Base-by-base conservation (phyloP, 2,329 filamentous ascomycete species). In the Alternaria triticimaculans region DNA sequence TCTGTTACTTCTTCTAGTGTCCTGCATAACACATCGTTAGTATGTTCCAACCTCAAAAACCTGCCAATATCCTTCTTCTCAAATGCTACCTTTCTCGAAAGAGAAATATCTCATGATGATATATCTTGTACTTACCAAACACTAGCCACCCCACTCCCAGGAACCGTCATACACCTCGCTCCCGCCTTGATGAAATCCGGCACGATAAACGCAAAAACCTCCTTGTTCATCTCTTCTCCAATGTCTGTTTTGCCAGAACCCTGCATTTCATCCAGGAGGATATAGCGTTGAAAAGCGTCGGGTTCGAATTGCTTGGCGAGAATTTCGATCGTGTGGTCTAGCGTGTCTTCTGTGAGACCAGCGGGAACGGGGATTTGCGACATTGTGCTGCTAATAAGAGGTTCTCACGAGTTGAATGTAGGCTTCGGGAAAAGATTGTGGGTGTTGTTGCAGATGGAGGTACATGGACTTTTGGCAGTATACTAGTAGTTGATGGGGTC, bases 291-390 rank as follows among this genome's bases (percentile, higher is more conserved):
- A 12, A 56, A 58, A 15, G 30, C 41, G 30, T 65, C 63, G 26
- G 55, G 15, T 21, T 50, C 28, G 23, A 65, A 65, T 26, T 41
- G 43, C 37, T 63, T 51, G 21, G 49, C 50, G 14, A 65, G 30
- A 15, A 58, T 65, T 18, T 62, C 45, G 18, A 59, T 30, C 12
- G 59, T 49, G 21, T 65, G 63, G 11, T 65, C 63, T 49, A 55
- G 14, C 11, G 63, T 21, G 10, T 65, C 63, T 30, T 65, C 50
- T 7, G 23, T 11, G 5, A 62, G 50, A 9, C 59, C 60, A 8
- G 28, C 21, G 1, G 63, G 63, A 10, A 65, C 8, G 6, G 60
- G 60, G 5, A 62, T 62, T 21, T 54, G 30, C n/a, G 46, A 44
- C 56, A 51, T 58, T 3, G 3, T 48, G 33, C 21, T 41, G 20